These are phyloP conservation scores for Cyanidium caldarium DNA, from an alignment of 23 red algal genomes.

Conservation along the genomic window DNA sequence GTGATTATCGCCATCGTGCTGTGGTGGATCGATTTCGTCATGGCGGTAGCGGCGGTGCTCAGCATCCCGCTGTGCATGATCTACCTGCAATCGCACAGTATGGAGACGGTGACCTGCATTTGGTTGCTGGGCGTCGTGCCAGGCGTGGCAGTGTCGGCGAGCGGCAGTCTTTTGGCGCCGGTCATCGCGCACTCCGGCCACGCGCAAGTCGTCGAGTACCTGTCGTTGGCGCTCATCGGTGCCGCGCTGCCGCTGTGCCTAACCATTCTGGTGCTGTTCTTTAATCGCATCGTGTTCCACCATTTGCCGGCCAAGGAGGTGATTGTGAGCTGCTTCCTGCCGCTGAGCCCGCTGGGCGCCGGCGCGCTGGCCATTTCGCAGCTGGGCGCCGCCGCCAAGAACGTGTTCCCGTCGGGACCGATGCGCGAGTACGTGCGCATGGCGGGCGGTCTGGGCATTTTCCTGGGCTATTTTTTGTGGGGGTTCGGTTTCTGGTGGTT, in stretches of 20 bases:
- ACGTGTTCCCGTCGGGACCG: not conserved
- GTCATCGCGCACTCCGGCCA: not conserved
- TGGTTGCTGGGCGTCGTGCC: constrained; percentile 17
- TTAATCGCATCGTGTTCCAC: constrained; percentile 14
- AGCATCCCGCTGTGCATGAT: constrained; percentile 13
- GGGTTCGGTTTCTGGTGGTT: constrained; percentile 23
- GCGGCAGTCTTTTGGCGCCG: constrained; percentile 4
- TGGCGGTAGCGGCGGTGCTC: not conserved
- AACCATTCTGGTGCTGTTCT: constrained; percentile 24
- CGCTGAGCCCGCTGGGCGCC: constrained; percentile 12
- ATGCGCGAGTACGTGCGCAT: no score
- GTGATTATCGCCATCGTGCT: constrained; percentile 5
- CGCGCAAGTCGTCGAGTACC: constrained; percentile 2
- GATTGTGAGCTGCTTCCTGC: constrained; percentile 20
- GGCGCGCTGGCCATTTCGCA: constrained; percentile 1
- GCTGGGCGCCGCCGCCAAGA: not conserved
- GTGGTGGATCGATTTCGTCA: constrained; percentile 9
- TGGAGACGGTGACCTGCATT: constrained; percentile 10
- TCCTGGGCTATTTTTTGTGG: constrained; percentile 10
- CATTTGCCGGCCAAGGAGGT: constrained; percentile 12
- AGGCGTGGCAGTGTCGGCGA: constrained; percentile 6
- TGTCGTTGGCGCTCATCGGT: not conserved
- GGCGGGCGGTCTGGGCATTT: constrained; percentile 8
- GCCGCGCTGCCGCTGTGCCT: constrained; percentile 4
- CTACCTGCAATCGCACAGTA: not conserved